Percentiles rank a stretch among this genome's conserved stretches.
These are phyloP conservation scores for Cutaneotrichosporon mucoides DNA, from an alignment of 1,284 basidiomycete genomes.

Conservation along the genomic window DNA sequence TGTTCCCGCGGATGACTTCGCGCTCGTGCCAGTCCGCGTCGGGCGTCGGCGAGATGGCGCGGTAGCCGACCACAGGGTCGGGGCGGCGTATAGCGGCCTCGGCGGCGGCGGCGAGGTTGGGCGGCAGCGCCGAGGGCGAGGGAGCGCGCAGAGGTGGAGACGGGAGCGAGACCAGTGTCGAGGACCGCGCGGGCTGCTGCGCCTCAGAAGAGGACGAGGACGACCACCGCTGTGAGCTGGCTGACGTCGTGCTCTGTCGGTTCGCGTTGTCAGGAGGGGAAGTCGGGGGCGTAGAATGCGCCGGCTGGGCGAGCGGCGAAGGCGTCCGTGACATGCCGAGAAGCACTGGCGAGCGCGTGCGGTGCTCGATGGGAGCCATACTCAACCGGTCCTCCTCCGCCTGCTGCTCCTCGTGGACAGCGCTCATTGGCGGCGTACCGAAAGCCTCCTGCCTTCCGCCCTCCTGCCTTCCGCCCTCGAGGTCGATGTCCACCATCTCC, in stretches of 20 bases:
- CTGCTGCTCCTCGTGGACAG: slow-evolving; percentile 29
- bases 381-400: slow-evolving; percentile 34
- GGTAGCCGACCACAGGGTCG: slow-evolving; percentile 23
- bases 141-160: background rate
- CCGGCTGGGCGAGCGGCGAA: slow-evolving; percentile 24
- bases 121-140: background rate
- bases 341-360: slow-evolving; percentile 15
- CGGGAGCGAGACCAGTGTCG: background rate
- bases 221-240: background rate
- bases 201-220: background rate
- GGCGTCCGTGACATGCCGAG: slow-evolving; percentile 22
- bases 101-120: background rate
- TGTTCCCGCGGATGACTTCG: slow-evolving; percentile 10
- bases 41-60: slow-evolving; percentile 4
- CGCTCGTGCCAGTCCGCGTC: slow-evolving; percentile 2
- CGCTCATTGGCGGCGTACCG: slow-evolving; percentile 32
- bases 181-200: background rate
- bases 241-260: background rate
- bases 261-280: slow-evolving; percentile 1
- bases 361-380: slow-evolving; percentile 34
- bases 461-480: slow-evolving; percentile 47
- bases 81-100: slow-evolving; percentile 28
- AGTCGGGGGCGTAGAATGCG: slow-evolving; percentile 5
- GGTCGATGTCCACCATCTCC: slow-evolving; percentile 50
- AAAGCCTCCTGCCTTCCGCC: slow-evolving; percentile 40